Percentiles rank a stretch among this genome's conserved stretches.
These are phyloP conservation scores for Citrus trifoliata DNA, from an alignment of 345 rosid species.

Conservation along the genomic window DNA sequence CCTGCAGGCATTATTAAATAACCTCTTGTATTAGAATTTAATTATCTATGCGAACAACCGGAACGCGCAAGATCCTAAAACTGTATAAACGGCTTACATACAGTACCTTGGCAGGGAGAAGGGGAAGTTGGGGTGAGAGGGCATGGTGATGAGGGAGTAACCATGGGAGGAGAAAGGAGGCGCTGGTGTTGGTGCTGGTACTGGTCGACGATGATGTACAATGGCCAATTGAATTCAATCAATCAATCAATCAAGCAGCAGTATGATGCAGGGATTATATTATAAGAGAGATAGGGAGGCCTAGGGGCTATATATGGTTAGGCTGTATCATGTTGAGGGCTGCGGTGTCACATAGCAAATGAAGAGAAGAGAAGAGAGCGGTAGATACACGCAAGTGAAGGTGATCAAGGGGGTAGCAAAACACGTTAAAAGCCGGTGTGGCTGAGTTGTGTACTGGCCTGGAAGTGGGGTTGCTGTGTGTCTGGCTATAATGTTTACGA, in stretches of 20 bases:
- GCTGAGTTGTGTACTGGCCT: no score
- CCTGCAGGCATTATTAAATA: constrained; percentile 7
- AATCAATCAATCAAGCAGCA: no score
- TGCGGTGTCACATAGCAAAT: neutral
- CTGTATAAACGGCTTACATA: no score
- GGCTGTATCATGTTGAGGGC: no score
- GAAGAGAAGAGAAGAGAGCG: neutral
- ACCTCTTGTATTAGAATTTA: no score
- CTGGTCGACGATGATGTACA: no score
- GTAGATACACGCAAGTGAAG: neutral
- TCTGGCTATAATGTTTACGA: neutral
- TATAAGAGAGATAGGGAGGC: no score
- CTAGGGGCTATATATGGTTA: no score
- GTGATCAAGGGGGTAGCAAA: neutral
- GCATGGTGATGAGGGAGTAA: constrained; percentile 37
- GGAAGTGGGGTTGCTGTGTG: neutral
- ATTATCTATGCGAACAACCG: no score
- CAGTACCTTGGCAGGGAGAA: constrained; percentile 39
- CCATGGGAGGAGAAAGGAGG: constrained; percentile 33
- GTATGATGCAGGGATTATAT: no score
- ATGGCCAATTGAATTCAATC: no score
- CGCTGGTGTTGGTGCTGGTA: neutral
- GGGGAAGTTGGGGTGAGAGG: constrained; percentile 32
- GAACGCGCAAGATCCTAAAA: no score
- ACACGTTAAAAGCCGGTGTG: neutral